Conservation (phyloP, 75 land plant genomes). For the Sequoia sempervirens region DNA sequence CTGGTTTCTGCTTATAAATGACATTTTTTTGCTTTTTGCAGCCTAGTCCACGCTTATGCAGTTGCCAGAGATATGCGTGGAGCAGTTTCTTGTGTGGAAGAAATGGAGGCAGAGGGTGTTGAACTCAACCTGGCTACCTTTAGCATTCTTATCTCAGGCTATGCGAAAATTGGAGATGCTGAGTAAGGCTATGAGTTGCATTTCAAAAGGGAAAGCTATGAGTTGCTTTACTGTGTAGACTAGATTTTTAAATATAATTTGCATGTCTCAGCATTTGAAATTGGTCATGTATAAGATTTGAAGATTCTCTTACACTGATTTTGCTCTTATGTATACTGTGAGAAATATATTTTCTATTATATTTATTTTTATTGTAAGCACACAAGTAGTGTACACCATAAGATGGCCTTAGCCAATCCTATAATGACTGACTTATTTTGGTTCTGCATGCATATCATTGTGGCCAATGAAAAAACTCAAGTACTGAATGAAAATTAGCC, state of each 20-base stretch:
- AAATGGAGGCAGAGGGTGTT: constrained; percentile 84
- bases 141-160: constrained; percentile 88
- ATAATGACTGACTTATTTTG: neutral
- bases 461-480: neutral
- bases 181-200: constrained; percentile 43
- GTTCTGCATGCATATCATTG: neutral
- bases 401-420: neutral
- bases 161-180: constrained; percentile 57
- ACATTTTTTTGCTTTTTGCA: constrained; percentile 38
- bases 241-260: neutral
- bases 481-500: too few species aligned
- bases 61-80: constrained; percentile 96
- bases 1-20: neutral
- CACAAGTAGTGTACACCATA: neutral
- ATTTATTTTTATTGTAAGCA: neutral
- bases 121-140: constrained; percentile 73
- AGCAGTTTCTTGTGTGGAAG: constrained; percentile 80
- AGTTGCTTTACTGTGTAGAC: neutral
- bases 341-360: neutral
- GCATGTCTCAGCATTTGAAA: neutral
- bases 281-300: neutral
- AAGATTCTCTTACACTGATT: neutral
- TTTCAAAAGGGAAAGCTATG: neutral
- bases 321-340: neutral
- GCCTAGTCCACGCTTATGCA: constrained; percentile 94